Evolutionary conservation across 192 early-diverging fungal species (phyloP).

Genomic region (Dimargaris xerosporica): DNA sequence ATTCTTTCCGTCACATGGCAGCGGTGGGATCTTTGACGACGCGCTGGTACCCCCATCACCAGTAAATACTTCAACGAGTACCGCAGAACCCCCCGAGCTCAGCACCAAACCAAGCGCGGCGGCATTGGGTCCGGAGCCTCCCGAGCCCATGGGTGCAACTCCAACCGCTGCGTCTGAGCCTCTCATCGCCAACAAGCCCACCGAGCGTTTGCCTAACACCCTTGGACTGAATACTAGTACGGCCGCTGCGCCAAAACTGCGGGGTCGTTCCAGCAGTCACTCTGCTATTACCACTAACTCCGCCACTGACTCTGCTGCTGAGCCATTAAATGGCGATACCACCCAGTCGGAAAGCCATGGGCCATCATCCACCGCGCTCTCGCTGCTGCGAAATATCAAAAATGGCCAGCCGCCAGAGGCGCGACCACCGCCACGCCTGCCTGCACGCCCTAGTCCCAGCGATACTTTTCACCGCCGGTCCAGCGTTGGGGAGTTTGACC

Average conservation of each 20-base stretch:
- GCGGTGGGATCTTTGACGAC: conserved; percentile 40
- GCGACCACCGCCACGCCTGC: too few relatives aligned
- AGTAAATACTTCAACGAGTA: not conserved
- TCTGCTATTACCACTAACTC: not conserved
- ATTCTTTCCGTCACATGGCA: conserved; percentile 45
- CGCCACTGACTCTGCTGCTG: not conserved
- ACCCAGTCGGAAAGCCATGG: too few relatives aligned
- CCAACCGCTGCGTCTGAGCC: not conserved
- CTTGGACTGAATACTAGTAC: not conserved
- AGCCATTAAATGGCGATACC: too few relatives aligned
- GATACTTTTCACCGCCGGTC: not conserved
- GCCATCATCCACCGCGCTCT: not conserved
- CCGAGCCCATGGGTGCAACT: not conserved
- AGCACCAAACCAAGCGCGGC: not conserved
- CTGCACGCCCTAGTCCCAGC: not conserved
- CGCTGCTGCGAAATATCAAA: conserved; percentile 1
- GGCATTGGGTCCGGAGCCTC: not conserved
- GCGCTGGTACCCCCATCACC: not conserved
- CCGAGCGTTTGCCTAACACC: not conserved
- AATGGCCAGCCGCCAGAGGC: conserved; percentile 1
- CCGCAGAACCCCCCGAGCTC: not conserved
- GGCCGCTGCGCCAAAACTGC: not conserved
- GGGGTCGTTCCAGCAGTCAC: not conserved
- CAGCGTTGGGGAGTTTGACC: not conserved
- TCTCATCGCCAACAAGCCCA: not conserved